Percentiles rank a stretch among this genome's conserved stretches.
These are phyloP conservation scores for Hydrangea macrophylla DNA, from an alignment of 148 eudicot genomes.

Conservation along the genomic window DNA sequence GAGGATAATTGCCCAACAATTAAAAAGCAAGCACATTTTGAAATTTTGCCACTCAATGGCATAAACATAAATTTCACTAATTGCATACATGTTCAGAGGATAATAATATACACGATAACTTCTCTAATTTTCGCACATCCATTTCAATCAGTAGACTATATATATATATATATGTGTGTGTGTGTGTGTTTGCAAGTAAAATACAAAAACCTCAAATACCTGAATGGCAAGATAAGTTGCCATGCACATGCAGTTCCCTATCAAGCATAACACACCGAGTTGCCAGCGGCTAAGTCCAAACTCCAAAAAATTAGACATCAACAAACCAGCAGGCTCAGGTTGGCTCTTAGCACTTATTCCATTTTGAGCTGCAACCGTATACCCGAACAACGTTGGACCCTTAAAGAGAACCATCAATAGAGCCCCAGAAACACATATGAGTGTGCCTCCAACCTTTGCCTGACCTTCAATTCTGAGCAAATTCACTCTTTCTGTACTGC, in stretches of 20 bases:
- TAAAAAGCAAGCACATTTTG: too few species aligned
- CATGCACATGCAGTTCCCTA: conserved; percentile 96
- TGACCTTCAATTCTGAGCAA: conserved; percentile 71
- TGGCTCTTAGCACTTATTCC: conserved; percentile 74
- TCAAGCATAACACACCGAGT: conserved; percentile 80
- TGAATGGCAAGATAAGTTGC: conserved; percentile 89
- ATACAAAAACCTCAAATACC: conserved; percentile 41
- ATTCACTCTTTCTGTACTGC: conserved; percentile 97
- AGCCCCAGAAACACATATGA: conserved; percentile 87
- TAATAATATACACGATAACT: too few species aligned
- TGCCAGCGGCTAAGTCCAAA: conserved; percentile 74
- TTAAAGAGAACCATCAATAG: conserved; percentile 78
- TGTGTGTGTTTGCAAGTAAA: too few species aligned
- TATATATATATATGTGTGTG: too few species aligned
- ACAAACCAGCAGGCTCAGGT: conserved; percentile 81
- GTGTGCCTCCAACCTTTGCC: conserved; percentile 77
- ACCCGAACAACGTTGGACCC: conserved; percentile 76
- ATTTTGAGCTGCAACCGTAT: conserved; percentile 37
- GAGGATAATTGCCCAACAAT: too few species aligned
- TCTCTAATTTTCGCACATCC: too few species aligned
- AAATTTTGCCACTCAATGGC: too few species aligned
- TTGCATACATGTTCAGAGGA: too few species aligned
- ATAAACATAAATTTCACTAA: too few species aligned
- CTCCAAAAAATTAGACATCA: conserved; percentile 48
- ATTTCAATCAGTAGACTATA: too few species aligned